Evolutionary conservation across 2,329 filamentous ascomycete genomes (phyloP), one percentile per base, ranked within the genome.

Genomic region (Exophiala phaeomuriformis): DNA sequence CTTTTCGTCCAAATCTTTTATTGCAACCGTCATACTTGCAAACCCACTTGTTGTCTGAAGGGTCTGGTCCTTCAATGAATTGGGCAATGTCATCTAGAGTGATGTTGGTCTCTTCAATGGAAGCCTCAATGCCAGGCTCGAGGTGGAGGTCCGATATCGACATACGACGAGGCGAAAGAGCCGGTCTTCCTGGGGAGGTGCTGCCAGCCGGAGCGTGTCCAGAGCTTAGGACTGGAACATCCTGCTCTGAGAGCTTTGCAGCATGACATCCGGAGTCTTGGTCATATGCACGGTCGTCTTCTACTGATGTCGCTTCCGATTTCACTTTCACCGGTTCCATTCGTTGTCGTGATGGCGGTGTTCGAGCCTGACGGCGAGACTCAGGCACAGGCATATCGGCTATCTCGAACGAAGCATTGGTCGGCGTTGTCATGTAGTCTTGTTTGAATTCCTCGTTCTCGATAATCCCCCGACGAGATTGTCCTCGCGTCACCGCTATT

Each of bases 1-100:
- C 93, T 69, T 96, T 95, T 63, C 93, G 83, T n/a, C 90, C 91
- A 67, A 98, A 97, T 49, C 84, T 82, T 70, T 95, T 95, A 63
- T 84, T 81, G 70, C 93, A 98, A 30, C 83, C 84, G 5, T 88
- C 75, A 63, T 74, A 90, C n/a, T 81, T 71, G 67, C 87, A 93
- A 4, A 83, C 75, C 85, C 86, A 93, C 70, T 89, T 90, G 63
- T 84, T 84, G 62, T 90, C 86, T n/a, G 70, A 67, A 2, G 82
- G 75, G 63, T 88, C 85, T 0, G 86, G 86, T 1, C 85, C 85
- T 46, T 79, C 77, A 62, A 91, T 91, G 69, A 78, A 88, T 47
- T 80, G 78, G 3, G 83, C 79, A 61, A 91, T 90, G 61, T 97
- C 89, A 62, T 96, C 90, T 41, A 85, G 75, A 0, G 86, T 90